Evolutionary conservation across 2,329 filamentous ascomycete species (phyloP), one percentile per base, ranked within the genome.

Genomic region (Beauveria sp.): DNA sequence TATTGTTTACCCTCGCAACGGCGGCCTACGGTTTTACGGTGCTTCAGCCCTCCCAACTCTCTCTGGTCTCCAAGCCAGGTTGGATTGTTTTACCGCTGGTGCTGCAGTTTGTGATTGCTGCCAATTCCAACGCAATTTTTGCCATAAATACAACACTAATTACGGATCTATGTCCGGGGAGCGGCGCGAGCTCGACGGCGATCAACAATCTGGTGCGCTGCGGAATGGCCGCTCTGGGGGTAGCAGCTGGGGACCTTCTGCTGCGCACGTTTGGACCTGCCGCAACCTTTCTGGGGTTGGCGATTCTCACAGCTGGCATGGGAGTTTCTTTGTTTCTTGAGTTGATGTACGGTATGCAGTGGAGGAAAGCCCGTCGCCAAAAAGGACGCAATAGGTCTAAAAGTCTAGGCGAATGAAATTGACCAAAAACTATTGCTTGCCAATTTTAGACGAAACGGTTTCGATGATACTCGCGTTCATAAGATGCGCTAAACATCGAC

Each of bases 221-320:
- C 34, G 38, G 51, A 3, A 54, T 54, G 51, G 51, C 9, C 20
- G 51, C 51, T 3, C 34, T 54, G 5, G 51, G 51, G 6, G 51
- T 54, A 12, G 51, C 51, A 5, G 20, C 26, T 20, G 51, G 51
- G 9, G 51, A 43, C 51, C 5, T 54, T 1, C 10, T 54, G 51
- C 3, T 54, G 12, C 34, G 16, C 0, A 42, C 3, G 5, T 54
- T 54, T 28, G 51, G 58, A 16, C 30, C 62, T 4, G 58, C 49
- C 0, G 58, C 58, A 8, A 55, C 62, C 5, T 63, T 63, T 22
- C 16, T 63, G 16, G 53, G 52, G 7, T n/a, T 63, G 24, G 58
- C 34, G 10, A 24, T 63, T 7, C 4, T 61, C 24, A 47, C 62
- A 2, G 34, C 18, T 6, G 20, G 47, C 16, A 61, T 63, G 53